Conservation (phyloP, 331 rosid species). For the Phaseolus coccineus region DNA sequence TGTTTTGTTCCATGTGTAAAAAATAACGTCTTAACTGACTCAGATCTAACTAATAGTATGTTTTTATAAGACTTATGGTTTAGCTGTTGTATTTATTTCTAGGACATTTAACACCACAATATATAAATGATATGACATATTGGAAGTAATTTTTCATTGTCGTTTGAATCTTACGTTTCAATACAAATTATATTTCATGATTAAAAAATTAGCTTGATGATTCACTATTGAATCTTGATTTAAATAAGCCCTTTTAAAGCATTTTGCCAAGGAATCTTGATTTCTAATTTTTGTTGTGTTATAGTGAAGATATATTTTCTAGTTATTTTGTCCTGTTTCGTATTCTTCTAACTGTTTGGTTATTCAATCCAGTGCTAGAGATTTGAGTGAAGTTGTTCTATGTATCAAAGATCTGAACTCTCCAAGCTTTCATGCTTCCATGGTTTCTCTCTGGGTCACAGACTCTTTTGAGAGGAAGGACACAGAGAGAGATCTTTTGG, state of each 20-base stretch:
- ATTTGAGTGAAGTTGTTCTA: conserved; percentile 72
- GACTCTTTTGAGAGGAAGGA: conserved; percentile 92
- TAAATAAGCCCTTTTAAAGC: not conserved
- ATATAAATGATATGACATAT: not conserved
- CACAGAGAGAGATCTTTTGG: conserved; percentile 72
- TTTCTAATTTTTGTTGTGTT: conserved; percentile 5
- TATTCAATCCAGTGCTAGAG: conserved; percentile 75
- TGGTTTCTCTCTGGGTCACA: conserved; percentile 83
- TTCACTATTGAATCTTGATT: not conserved
- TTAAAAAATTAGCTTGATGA: not conserved
- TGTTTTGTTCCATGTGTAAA: not conserved
- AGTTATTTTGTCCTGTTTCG: not conserved
- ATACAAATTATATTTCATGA: not conserved
- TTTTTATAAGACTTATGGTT: not conserved
- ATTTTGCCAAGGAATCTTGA: not conserved
- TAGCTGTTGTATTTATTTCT: not conserved
- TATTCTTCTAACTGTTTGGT: conserved; percentile 25
- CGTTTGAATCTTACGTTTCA: not conserved
- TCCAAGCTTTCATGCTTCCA: conserved; percentile 83
- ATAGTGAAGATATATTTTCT: not conserved
- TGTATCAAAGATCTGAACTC: conserved; percentile 81
- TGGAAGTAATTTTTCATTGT: not conserved
- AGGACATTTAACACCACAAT: not conserved
- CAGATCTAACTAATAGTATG: not conserved
- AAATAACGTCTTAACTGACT: not conserved